These are phyloP conservation scores for Eucalyptus caleyi DNA, from an alignment of 345 rosid genomes.

Conservation along the genomic window DNA sequence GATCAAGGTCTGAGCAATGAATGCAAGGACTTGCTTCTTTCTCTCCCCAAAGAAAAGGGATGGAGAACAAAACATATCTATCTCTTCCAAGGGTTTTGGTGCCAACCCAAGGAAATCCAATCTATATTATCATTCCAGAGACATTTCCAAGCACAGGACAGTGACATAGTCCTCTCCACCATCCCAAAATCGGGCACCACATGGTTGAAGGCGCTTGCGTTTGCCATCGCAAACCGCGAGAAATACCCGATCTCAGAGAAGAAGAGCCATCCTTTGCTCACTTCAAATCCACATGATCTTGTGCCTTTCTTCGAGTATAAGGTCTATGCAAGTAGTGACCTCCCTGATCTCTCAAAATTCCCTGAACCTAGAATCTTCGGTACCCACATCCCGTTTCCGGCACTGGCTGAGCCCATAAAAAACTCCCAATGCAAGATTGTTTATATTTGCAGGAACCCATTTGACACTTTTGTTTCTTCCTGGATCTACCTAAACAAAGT, in stretches of 20 bases:
- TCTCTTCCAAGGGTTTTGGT: constrained; percentile 62
- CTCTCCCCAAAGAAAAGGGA: constrained; percentile 53
- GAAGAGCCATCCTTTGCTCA: constrained; percentile 2
- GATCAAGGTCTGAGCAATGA: constrained; percentile 24
- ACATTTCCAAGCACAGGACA: constrained; percentile 9
- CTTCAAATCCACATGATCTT: constrained; percentile 23
- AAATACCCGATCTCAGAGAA: neutral
- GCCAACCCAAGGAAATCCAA: constrained; percentile 48
- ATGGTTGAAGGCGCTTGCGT: constrained; percentile 21
- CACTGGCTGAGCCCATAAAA: neutral
- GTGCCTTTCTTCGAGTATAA: constrained; percentile 19
- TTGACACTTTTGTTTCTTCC: constrained; percentile 2
- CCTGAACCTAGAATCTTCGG: constrained; percentile 3
- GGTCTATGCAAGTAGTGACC: neutral
- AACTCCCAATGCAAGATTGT: neutral
- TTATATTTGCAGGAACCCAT: constrained; percentile 11
- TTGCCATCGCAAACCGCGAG: constrained; percentile 10
- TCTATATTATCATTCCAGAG: constrained; percentile 22
- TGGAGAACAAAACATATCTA: constrained; percentile 59
- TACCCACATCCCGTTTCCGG: constrained; percentile 1
- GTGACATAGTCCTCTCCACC: constrained; percentile 12
- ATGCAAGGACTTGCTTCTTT: constrained; percentile 32
- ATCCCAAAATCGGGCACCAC: constrained; percentile 33
- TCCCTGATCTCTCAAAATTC: neutral
- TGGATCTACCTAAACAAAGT: constrained; percentile 2